Evolutionary conservation across 805 yeast genomes (phyloP).

Genomic region (Ogataea nonfermentans): DNA sequence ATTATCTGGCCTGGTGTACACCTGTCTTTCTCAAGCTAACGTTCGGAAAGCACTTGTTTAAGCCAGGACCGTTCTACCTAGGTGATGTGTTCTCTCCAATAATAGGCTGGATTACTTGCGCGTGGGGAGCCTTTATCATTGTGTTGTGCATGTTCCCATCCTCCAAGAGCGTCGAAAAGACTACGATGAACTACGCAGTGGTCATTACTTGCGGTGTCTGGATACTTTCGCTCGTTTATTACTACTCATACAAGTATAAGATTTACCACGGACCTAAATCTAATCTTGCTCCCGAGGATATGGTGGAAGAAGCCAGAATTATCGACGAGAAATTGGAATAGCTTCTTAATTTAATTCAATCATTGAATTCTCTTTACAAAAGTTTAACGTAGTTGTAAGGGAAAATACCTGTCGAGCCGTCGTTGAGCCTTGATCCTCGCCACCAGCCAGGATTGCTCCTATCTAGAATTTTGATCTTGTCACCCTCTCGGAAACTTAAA

Average conservation of each 20-base stretch:
- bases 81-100: constrained; percentile 49
- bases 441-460: constrained; percentile 46
- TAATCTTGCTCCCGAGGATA: constrained; percentile 17
- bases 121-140: constrained; percentile 53
- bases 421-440: constrained; percentile 40
- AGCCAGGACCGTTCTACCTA: constrained; percentile 65
- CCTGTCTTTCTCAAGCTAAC: constrained; percentile 57
- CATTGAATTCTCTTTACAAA: not conserved
- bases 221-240: constrained; percentile 51
- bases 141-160: constrained; percentile 64
- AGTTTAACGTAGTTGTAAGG: constrained; percentile 46
- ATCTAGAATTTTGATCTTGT: constrained; percentile 39
- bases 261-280: constrained; percentile 53
- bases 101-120: constrained; percentile 43
- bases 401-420: constrained; percentile 43
- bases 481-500: constrained; percentile 43
- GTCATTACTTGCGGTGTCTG: constrained; percentile 63
- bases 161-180: constrained; percentile 36
- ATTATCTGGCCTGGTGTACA: constrained; percentile 59
- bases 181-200: constrained; percentile 66
- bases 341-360: no score
- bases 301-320: constrained; percentile 7
- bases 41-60: constrained; percentile 47
- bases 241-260: constrained; percentile 49
- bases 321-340: constrained; percentile 1